phyloP scores from a whole-genome alignment of 768 basidiomycete species.

The Lactarius trivialis region DNA sequence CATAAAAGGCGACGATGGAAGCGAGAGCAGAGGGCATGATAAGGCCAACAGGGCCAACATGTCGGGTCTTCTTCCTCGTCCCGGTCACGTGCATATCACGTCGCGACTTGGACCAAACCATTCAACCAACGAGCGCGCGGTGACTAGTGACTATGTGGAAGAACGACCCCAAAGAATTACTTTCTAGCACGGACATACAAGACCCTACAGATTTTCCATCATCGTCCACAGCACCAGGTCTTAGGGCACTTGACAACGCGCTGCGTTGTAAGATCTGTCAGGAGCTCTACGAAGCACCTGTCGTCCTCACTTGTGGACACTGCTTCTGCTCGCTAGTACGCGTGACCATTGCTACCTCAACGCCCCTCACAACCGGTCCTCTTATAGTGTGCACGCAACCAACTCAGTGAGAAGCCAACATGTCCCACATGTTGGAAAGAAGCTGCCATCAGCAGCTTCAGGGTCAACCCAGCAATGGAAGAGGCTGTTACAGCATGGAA shows the following conservation, averaged over 20 bases:
- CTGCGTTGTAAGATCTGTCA: slow-evolving; percentile 38
- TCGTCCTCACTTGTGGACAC: slow-evolving; percentile 37
- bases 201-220: slow-evolving; percentile 35
- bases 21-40: slow-evolving; percentile 17
- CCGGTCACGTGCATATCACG: neutral
- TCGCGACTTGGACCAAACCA: neutral
- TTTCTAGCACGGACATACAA: slow-evolving; percentile 16
- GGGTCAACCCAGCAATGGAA: slow-evolving; percentile 34
- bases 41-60: neutral
- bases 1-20: slow-evolving; percentile 20
- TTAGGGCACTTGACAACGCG: slow-evolving; percentile 32
- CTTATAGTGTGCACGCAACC: slow-evolving; percentile 35
- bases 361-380: slow-evolving; percentile 3
- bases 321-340: slow-evolving; percentile 36
- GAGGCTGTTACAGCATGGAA: slow-evolving; percentile 35
- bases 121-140: neutral
- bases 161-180: slow-evolving; percentile 10
- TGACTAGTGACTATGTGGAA: slow-evolving; percentile 12
- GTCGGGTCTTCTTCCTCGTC: neutral
- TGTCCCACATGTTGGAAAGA: slow-evolving; percentile 34
- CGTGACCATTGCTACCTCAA: neutral
- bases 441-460: slow-evolving; percentile 30
- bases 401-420: slow-evolving; percentile 30
- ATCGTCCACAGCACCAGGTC: slow-evolving; percentile 23
- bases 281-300: slow-evolving; percentile 34